These are phyloP conservation scores for Fusarium liriodendri DNA, from an alignment of 2,329 filamentous ascomycete genomes.

Conservation along the genomic window DNA sequence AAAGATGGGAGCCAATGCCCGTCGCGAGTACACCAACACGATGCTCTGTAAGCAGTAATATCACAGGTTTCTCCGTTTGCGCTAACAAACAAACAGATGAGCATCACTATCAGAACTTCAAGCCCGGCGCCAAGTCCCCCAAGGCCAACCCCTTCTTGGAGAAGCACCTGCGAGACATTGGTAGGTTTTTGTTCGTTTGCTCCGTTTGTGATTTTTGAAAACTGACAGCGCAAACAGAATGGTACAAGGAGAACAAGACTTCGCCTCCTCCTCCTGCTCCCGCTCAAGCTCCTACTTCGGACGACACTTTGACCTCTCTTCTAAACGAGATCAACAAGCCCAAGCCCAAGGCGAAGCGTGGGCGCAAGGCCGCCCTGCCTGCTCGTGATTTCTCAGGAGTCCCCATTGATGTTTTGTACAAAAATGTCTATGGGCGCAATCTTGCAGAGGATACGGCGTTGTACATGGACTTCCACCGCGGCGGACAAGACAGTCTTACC, in stretches of 20 bases:
- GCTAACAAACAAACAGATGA: conserved; percentile 51
- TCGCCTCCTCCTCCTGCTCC: conserved; percentile 22
- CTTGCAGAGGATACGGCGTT: too few species aligned
- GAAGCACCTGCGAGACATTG: conserved; percentile 45
- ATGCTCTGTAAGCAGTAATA: conserved; percentile 49
- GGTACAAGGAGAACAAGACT: conserved; percentile 22
- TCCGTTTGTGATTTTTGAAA: not conserved
- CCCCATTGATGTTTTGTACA: not conserved
- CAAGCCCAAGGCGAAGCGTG: conserved; percentile 6
- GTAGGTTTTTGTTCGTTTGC: conserved; percentile 21
- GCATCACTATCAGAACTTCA: conserved; percentile 58
- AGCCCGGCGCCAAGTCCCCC: conserved; percentile 51
- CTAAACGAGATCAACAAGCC: not conserved
- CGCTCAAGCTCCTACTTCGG: not conserved
- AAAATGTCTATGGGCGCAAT: not conserved
- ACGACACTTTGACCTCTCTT: conserved; percentile 5
- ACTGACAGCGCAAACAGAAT: conserved; percentile 22
- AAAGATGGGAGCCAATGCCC: conserved; percentile 48
- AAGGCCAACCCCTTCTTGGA: conserved; percentile 49
- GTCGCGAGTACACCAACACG: conserved; percentile 53
- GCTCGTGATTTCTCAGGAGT: not conserved
- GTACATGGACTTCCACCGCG: too few species aligned
- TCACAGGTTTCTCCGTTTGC: not conserved
- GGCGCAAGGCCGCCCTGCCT: not conserved
- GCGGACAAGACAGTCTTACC: too few species aligned